Evolutionary conservation across 2,329 filamentous ascomycete species (phyloP).

Genomic region (Fusarium marasasianum): DNA sequence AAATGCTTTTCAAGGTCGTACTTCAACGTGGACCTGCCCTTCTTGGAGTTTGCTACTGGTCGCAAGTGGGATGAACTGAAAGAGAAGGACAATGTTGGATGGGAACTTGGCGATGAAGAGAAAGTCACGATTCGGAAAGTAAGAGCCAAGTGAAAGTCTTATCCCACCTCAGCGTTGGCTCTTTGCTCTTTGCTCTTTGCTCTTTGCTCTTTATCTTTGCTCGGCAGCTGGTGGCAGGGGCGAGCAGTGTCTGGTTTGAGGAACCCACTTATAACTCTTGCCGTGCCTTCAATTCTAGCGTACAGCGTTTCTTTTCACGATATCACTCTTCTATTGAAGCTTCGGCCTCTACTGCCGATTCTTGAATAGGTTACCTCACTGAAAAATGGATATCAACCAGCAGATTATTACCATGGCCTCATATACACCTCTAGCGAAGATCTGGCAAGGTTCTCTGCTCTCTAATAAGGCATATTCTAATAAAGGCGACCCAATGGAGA

Average conservation of each 20-base stretch:
- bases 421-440: neutral
- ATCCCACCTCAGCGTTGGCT: conserved; percentile 6
- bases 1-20: conserved; percentile 90
- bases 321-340: neutral
- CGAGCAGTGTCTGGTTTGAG: neutral
- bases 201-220: neutral
- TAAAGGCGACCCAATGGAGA: neutral
- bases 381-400: neutral
- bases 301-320: neutral
- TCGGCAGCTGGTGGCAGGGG: neutral
- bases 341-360: neutral
- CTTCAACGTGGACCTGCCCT: conserved; percentile 72
- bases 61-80: conserved; percentile 77
- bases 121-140: conserved; percentile 78
- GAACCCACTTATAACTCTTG: neutral
- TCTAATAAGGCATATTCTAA: neutral
- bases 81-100: conserved; percentile 78
- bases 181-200: conserved; percentile 1
- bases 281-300: neutral
- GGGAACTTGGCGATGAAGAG: conserved; percentile 76
- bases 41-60: conserved; percentile 75
- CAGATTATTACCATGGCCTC: neutral
- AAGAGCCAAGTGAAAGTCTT: conserved; percentile 49
- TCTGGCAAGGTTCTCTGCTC: neutral
- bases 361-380: neutral